Conservation (phyloP, 768 basidiomycete species). For the Russula abietina region DNA sequence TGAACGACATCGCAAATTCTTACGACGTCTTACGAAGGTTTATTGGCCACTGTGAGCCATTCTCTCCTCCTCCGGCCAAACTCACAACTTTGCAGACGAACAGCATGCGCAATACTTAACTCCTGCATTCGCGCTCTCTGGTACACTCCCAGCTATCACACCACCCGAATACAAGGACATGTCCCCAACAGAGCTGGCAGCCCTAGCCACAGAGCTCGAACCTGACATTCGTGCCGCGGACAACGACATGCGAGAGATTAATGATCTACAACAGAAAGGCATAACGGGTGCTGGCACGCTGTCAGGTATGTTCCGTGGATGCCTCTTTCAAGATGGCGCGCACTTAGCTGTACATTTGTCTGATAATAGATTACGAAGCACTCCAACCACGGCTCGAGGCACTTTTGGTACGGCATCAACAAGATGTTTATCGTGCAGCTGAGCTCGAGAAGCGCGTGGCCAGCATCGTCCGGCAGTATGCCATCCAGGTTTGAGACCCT, state of each 20-base stretch:
- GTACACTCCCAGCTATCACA: conserved; percentile 39
- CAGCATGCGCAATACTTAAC: conserved; percentile 69
- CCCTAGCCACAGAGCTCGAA: conserved; percentile 72
- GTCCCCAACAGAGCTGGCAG: conserved; percentile 62
- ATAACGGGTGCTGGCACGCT: conserved; percentile 69
- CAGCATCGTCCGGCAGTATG: conserved; percentile 59
- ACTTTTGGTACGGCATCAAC: conserved; percentile 51
- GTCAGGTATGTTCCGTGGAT: conserved; percentile 36
- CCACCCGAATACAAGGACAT: conserved; percentile 57
- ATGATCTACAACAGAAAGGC: conserved; percentile 60
- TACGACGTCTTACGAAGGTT: conserved; percentile 72
- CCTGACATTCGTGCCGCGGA: conserved; percentile 79
- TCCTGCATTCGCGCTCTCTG: conserved; percentile 71
- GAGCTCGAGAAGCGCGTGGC: conserved; percentile 64
- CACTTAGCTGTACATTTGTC: background rate
- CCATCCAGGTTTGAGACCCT: conserved; percentile 49
- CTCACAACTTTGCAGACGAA: conserved; percentile 47
- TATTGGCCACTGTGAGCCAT: conserved; percentile 56
- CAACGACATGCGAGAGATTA: conserved; percentile 74
- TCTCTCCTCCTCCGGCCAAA: background rate
- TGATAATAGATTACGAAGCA: conserved; percentile 51
- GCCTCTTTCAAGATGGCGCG: background rate
- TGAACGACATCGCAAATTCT: conserved; percentile 53
- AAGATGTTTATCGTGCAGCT: conserved; percentile 51
- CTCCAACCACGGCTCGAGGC: conserved; percentile 63